Base-by-base conservation (phyloP, 2,329 filamentous ascomycete genomes). In the Ceratocystis colombiana region DNA sequence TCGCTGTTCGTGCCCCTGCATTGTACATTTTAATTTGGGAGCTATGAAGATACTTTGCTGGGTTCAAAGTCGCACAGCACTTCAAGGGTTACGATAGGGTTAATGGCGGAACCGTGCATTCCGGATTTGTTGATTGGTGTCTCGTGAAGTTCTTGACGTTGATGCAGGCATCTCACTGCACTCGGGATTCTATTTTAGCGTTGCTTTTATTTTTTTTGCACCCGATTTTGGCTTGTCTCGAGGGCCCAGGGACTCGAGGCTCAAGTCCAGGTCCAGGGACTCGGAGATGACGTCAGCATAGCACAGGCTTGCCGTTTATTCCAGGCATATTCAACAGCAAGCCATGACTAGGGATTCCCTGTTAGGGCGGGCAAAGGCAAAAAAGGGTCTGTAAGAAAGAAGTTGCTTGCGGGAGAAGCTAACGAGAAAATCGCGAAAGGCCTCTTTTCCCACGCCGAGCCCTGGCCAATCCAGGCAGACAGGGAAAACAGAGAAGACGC, bases 201-300 rank as follows among this genome's bases (percentile, higher is more conserved):
- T 5, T n/a, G 50, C 20, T 55, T 22, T 25, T 55, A 5, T 12
- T 55, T 25, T 28, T 55, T 22, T 2, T 30, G 5, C 22, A 2
- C 4, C 2, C 8, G 12, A 20, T 55, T 12, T 55, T 22, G 8
- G 20, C 8, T 37, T n/a, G 20, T 15, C 46, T 50, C 1, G 46
- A 22, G 6, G 46, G 5, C 17, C 46, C 3, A 20, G 17, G 3
- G 20, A 55, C 50, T 55, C 48, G 22, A 48, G 45, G n/a, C 17
- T 48, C n/a, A n/a, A 25, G 15, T 7, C 50, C 30, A 22, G 46
- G 20, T 20, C 46, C 17, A 50, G 17, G 46, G 17, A 50, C 46
- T 22, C n/a, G 8, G 44, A 8, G 55, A 66, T 66, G 44, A 62
- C 57, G 55, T 66, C 64, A 66, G 62, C 46, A 62, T 44, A 5